Conservation (phyloP, 83 land plant species). For the Picea mariana region DNA sequence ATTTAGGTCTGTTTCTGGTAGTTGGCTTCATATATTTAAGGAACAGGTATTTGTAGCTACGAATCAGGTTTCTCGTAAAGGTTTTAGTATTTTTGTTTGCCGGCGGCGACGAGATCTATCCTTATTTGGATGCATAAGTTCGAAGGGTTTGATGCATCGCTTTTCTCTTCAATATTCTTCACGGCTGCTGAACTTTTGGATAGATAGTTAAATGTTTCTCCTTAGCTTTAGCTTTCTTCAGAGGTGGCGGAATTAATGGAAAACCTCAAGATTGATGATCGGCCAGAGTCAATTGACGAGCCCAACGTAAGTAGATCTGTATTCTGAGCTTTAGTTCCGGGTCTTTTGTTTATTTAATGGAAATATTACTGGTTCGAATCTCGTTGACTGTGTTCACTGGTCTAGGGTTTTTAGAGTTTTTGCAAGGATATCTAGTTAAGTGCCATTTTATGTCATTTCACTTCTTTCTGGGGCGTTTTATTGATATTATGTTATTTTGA, state of each 20-base stretch:
- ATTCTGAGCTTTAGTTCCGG: neutral
- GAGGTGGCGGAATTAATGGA: slow-evolving; percentile 19
- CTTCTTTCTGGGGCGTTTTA: neutral
- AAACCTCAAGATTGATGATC: neutral
- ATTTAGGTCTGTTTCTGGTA: too few species aligned
- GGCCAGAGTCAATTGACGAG: neutral
- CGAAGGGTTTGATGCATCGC: too few species aligned
- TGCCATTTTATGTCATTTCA: too few species aligned
- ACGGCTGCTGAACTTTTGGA: too few species aligned
- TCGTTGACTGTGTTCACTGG: neutral
- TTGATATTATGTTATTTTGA: neutral
- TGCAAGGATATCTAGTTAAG: neutral
- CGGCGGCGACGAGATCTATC: too few species aligned
- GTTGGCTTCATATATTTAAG: too few species aligned
- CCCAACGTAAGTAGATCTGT: slow-evolving; percentile 9
- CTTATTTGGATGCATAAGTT: too few species aligned
- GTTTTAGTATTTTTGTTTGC: too few species aligned
- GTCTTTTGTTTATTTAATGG: neutral
- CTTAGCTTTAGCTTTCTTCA: neutral
- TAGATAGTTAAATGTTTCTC: too few species aligned
- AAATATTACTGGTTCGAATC: neutral
- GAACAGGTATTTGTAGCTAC: too few species aligned
- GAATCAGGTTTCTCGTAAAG: too few species aligned
- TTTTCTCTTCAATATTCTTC: too few species aligned
- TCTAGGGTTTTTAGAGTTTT: neutral